phyloP scores from a whole-genome alignment of 208 protist species.

The Porcisia hertigi region DNA sequence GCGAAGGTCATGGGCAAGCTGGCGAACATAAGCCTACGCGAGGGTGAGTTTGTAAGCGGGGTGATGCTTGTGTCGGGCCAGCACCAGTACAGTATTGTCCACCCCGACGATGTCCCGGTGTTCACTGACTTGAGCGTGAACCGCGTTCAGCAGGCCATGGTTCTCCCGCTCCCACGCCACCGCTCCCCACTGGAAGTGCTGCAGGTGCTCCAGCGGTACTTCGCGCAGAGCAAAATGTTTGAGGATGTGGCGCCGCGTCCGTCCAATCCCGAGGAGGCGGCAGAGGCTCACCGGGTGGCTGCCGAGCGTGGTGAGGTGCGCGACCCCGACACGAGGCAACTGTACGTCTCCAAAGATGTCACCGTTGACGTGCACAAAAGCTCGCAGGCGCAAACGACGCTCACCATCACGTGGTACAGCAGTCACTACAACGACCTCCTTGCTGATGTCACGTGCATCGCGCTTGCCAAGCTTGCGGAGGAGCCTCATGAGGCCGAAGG shows the following conservation, averaged over 20 bases:
- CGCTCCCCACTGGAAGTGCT: conserved; percentile 76
- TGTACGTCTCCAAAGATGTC: conserved; percentile 72
- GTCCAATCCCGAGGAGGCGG: conserved; percentile 21
- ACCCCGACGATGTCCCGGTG: conserved; percentile 81
- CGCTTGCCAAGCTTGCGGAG: conserved; percentile 77
- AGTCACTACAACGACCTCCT: conserved; percentile 89
- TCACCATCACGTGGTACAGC: conserved; percentile 84
- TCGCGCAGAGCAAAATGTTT: conserved; percentile 84
- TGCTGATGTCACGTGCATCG: conserved; percentile 89
- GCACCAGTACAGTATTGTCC: conserved; percentile 83
- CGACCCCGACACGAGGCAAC: conserved; percentile 33
- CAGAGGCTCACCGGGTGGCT: conserved; percentile 18
- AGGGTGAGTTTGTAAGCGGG: conserved; percentile 79
- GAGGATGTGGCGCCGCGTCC: conserved; percentile 28
- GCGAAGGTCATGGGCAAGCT: conserved; percentile 91
- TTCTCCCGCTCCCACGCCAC: conserved; percentile 81
- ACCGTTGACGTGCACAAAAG: conserved; percentile 75
- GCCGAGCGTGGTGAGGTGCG: conserved; percentile 17
- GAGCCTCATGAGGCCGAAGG: conserved; percentile 44
- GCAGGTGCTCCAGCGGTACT: conserved; percentile 83
- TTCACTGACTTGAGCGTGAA: conserved; percentile 86
- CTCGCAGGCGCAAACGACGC: conserved; percentile 74
- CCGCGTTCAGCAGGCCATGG: conserved; percentile 83
- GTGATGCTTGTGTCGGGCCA: conserved; percentile 89
- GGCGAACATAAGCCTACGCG: conserved; percentile 44